Evolutionary conservation across 768 basidiomycete species (phyloP).

Genomic region (Phanerodontia chrysosporium): DNA sequence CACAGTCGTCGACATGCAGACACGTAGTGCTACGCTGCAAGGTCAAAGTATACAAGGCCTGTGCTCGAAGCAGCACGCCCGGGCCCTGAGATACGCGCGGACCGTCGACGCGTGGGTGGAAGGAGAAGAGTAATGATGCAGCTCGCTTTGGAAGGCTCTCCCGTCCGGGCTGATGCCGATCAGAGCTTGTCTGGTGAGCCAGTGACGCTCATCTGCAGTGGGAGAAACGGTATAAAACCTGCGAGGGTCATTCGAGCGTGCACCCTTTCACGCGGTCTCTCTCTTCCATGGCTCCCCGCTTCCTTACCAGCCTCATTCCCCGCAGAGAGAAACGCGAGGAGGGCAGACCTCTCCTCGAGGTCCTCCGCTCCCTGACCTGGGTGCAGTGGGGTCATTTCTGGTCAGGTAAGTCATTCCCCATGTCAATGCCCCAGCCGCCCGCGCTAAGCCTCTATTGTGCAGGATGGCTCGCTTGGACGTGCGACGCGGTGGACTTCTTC

Average conservation of each 20-base stretch:
- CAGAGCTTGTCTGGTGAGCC: background rate
- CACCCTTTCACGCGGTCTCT: background rate
- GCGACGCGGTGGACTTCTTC: slow-evolving; percentile 87
- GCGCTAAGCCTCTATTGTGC: slow-evolving; percentile 6
- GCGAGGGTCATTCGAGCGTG: background rate
- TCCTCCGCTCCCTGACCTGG: slow-evolving; percentile 41
- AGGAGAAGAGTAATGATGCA: background rate
- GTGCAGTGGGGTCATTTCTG: slow-evolving; percentile 58
- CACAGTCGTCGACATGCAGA: background rate
- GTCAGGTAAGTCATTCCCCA: slow-evolving; percentile 30
- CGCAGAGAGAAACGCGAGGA: slow-evolving; percentile 34
- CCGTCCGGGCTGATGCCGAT: slow-evolving; percentile 6
- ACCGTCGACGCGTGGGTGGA: background rate
- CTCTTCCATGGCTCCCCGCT: slow-evolving; percentile 44
- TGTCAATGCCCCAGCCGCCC: background rate
- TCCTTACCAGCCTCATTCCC: slow-evolving; percentile 38
- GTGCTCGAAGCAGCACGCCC: background rate
- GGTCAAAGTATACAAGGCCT: background rate
- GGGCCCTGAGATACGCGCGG: background rate
- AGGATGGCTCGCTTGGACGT: slow-evolving; percentile 84
- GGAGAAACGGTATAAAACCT: background rate
- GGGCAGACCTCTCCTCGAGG: slow-evolving; percentile 39
- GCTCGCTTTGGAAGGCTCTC: background rate
- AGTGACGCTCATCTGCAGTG: slow-evolving; percentile 6
- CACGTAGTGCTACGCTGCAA: background rate